phyloP scores from a whole-genome alignment of 2,329 filamentous ascomycete species.

The Claviceps cyperi region DNA sequence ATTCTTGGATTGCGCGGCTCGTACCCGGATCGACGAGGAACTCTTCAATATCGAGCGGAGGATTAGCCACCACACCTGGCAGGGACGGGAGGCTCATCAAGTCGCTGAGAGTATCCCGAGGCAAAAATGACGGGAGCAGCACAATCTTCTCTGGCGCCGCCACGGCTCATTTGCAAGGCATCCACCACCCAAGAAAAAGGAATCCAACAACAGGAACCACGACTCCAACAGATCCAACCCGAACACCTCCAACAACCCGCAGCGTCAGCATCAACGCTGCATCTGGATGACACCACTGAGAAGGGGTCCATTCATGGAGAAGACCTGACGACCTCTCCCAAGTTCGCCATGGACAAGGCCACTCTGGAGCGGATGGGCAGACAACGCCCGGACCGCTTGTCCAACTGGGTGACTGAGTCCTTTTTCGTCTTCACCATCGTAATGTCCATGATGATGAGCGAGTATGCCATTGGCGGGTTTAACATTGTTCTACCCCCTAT shows the following conservation, averaged over 20 bases:
- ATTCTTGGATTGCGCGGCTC: too few species aligned
- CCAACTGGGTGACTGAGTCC: constrained; percentile 37
- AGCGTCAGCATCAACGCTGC: background rate
- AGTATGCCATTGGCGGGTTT: constrained; percentile 69
- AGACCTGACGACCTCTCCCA: background rate
- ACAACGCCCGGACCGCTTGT: constrained; percentile 43
- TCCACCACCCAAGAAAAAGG: background rate
- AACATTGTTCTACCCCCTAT: constrained; percentile 57
- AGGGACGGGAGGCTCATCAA: background rate
- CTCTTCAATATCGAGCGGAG: too few species aligned
- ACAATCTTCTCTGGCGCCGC: background rate
- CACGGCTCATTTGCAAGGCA: background rate
- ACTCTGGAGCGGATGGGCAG: constrained; percentile 47
- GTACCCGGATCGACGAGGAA: too few species aligned
- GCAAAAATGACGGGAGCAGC: background rate
- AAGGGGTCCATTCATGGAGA: background rate
- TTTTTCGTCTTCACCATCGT: constrained; percentile 48
- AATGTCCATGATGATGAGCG: constrained; percentile 49
- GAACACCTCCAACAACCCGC: background rate
- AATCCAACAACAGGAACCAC: background rate
- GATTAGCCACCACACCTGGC: too few species aligned
- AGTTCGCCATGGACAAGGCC: constrained; percentile 9
- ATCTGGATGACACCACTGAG: background rate
- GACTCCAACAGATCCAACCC: background rate
- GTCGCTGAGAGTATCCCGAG: background rate